phyloP scores from a whole-genome alignment of 2,329 filamentous ascomycete species.

The Diaporthe amygdali region DNA sequence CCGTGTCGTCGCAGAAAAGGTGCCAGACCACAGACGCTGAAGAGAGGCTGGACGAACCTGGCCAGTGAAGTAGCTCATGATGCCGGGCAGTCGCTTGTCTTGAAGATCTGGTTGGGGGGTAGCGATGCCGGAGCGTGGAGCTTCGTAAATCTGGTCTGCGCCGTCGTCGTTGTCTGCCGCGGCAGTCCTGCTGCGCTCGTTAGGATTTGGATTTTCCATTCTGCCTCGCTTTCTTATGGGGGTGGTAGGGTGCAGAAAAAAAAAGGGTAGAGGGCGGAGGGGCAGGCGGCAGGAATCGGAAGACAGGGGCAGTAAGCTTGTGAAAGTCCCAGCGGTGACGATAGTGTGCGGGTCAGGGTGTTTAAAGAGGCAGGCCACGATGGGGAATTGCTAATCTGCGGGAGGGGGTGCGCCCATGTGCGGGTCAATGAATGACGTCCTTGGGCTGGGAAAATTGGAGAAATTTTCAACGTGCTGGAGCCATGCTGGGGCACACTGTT shows the following conservation, averaged over 20 bases:
- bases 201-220: constrained; percentile 51
- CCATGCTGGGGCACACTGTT: constrained; percentile 19
- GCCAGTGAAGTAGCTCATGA: constrained; percentile 91
- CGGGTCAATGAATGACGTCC: constrained; percentile 22
- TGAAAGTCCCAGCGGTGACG: constrained; percentile 25
- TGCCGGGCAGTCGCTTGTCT: constrained; percentile 94
- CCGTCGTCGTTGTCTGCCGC: constrained; percentile 69
- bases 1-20: constrained; percentile 45
- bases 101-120: constrained; percentile 92
- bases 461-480: constrained; percentile 20
- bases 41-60: constrained; percentile 95
- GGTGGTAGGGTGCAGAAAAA: constrained; percentile 26
- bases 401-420: constrained; percentile 21
- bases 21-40: constrained; percentile 50
- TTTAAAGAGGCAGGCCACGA: constrained; percentile 24
- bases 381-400: constrained; percentile 27
- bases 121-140: constrained; percentile 87
- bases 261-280: constrained; percentile 23
- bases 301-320: constrained; percentile 28
- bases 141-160: constrained; percentile 79
- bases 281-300: constrained; percentile 27
- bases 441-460: constrained; percentile 24
- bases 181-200: constrained; percentile 59
- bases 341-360: constrained; percentile 27
- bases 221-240: constrained; percentile 29